phyloP scores from a whole-genome alignment of 2,329 filamentous ascomycete species.

The Alternaria infectoria region DNA sequence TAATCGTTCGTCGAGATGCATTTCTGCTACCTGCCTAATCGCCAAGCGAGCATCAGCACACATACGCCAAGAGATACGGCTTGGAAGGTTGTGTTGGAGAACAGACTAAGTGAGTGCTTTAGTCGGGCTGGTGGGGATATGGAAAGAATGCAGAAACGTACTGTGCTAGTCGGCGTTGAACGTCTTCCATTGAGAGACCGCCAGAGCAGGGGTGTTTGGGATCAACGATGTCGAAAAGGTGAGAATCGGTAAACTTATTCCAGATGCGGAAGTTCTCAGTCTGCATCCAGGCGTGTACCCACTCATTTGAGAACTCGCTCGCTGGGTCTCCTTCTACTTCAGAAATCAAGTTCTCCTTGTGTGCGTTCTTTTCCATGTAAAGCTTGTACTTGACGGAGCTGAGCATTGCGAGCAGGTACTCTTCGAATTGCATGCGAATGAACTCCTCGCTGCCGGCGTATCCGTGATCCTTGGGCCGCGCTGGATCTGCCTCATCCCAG shows the following conservation, averaged over 20 bases:
- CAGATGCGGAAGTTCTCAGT: slow-evolving; percentile 95
- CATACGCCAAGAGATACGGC: slow-evolving; percentile 35
- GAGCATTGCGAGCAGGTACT: slow-evolving; percentile 89
- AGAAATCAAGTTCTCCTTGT: slow-evolving; percentile 67
- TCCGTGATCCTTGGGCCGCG: slow-evolving; percentile 89
- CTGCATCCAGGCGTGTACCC: slow-evolving; percentile 82
- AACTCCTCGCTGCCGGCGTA: slow-evolving; percentile 97
- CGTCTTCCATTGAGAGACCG: slow-evolving; percentile 89
- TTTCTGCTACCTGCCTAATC: slow-evolving; percentile 78
- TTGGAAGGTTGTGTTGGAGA: slow-evolving; percentile 38
- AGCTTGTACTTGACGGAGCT: slow-evolving; percentile 86
- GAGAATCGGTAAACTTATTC: slow-evolving; percentile 72
- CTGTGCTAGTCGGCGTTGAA: slow-evolving; percentile 85
- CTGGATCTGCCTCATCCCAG: slow-evolving; percentile 91
- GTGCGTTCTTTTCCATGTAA: slow-evolving; percentile 53
- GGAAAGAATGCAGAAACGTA: slow-evolving; percentile 31
- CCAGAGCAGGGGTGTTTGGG: slow-evolving; percentile 93
- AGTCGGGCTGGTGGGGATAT: slow-evolving; percentile 26
- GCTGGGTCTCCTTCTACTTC: slow-evolving; percentile 80
- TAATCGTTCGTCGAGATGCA: slow-evolving; percentile 91
- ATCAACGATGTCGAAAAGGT: slow-evolving; percentile 93
- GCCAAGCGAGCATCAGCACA: slow-evolving; percentile 47
- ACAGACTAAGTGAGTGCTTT: slow-evolving; percentile 36
- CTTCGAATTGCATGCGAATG: slow-evolving; percentile 95
- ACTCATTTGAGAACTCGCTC: slow-evolving; percentile 81